phyloP scores from a whole-genome alignment of 495 filamentous ascomycete genomes.

The Cercophora sp. region DNA sequence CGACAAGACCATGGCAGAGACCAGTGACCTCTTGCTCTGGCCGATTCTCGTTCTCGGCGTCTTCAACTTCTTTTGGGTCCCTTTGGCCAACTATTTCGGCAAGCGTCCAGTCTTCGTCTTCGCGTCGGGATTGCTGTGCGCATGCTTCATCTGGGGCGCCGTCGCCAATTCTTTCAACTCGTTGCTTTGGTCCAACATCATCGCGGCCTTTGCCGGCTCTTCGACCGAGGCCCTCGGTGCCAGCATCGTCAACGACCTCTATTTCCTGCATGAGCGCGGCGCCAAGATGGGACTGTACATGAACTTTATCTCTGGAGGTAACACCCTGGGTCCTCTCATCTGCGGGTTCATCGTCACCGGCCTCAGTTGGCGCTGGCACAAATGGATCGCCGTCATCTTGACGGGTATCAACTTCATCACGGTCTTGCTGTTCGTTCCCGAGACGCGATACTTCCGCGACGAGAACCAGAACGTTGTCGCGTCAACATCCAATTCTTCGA shows the following conservation, averaged over 20 bases:
- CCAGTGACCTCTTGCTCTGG: constrained; percentile 29
- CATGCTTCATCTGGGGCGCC: constrained; percentile 31
- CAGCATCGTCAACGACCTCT: constrained; percentile 40
- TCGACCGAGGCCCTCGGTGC: constrained; percentile 36
- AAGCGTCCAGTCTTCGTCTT: constrained; percentile 51
- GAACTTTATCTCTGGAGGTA: constrained; percentile 37
- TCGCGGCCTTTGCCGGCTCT: constrained; percentile 36
- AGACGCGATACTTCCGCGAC: constrained; percentile 37
- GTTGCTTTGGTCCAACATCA: constrained; percentile 31
- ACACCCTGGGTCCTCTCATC: constrained; percentile 37
- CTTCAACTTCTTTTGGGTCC: constrained; percentile 53
- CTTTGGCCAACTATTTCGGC: constrained; percentile 52
- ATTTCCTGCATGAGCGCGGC: constrained; percentile 41
- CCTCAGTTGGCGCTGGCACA: constrained; percentile 38
- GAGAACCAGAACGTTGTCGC: constrained; percentile 14
- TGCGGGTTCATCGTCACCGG: constrained; percentile 38
- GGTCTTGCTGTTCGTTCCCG: constrained; percentile 35
- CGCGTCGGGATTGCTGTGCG: constrained; percentile 30
- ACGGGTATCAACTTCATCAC: constrained; percentile 31
- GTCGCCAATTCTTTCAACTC: constrained; percentile 25
- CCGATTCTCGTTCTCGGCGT: constrained; percentile 33
- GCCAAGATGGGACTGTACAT: constrained; percentile 39
- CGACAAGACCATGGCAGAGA: constrained; percentile 24
- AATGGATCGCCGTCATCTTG: constrained; percentile 33
- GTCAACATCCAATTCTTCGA: not conserved